Evolutionary conservation across 192 early-diverging fungal species (phyloP).

Genomic region (Linnemannia elongata): DNA sequence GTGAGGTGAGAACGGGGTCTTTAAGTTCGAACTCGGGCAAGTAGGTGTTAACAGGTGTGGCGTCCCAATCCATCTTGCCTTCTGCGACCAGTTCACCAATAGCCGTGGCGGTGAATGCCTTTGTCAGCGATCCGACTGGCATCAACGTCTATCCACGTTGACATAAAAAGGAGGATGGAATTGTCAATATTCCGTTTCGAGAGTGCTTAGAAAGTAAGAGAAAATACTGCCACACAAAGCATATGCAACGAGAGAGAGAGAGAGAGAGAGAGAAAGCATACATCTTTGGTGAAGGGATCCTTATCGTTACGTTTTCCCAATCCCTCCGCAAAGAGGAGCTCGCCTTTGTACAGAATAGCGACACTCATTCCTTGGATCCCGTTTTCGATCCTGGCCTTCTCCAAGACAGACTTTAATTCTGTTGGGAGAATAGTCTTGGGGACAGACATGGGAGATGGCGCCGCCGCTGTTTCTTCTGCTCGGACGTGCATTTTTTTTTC

Average conservation of each 20-base stretch:
- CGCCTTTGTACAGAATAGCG: conserved; percentile 6
- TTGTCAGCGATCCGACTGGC: conserved; percentile 22
- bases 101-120: conserved; percentile 19
- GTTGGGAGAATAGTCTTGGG: neutral
- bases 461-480: no score
- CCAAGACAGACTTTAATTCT: neutral
- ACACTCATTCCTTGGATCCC: neutral
- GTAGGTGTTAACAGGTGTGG: conserved; percentile 5
- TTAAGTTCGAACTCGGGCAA: conserved; percentile 23
- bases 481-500: no score
- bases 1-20: conserved; percentile 12
- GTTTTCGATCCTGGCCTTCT: neutral
- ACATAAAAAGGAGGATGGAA: no score
- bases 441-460: neutral
- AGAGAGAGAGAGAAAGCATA: neutral
- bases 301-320: conserved; percentile 4
- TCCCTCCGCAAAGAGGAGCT: conserved; percentile 6
- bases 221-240: no score
- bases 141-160: conserved; percentile 3
- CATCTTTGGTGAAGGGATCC: conserved; percentile 6
- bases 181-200: no score
- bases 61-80: conserved; percentile 30
- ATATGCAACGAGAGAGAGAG: no score
- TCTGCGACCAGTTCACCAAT: conserved; percentile 30
- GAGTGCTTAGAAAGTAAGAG: no score